Conservation (phyloP, 208 protist species). For the Trypanosoma scelopori region DNA sequence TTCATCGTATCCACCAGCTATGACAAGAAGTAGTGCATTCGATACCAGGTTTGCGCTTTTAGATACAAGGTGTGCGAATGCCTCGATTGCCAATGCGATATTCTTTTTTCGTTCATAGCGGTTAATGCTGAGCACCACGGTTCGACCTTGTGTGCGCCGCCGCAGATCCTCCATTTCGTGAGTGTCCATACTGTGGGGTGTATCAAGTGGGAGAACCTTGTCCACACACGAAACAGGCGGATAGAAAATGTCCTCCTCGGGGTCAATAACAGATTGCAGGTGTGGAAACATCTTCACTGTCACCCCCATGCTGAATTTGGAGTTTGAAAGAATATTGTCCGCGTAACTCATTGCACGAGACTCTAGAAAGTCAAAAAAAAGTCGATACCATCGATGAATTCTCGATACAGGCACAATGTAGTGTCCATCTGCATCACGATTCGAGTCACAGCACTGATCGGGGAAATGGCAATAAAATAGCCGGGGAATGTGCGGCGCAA, state of each 20-base stretch:
- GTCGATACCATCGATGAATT: conserved; percentile 72
- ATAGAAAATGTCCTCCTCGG: conserved; percentile 67
- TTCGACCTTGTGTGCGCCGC: conserved; percentile 21
- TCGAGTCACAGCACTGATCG: conserved; percentile 91
- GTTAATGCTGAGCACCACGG: conserved; percentile 96
- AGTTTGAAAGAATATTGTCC: conserved; percentile 80
- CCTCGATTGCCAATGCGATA: conserved; percentile 87
- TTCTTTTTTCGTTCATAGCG: conserved; percentile 99
- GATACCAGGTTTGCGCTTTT: background rate
- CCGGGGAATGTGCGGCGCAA: conserved; percentile 52
- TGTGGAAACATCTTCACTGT: conserved; percentile 58
- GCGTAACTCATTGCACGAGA: conserved; percentile 45
- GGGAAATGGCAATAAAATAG: conserved; percentile 99
- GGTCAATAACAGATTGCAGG: conserved; percentile 36
- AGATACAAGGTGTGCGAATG: conserved; percentile 51
- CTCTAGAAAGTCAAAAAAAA: conserved; percentile 90
- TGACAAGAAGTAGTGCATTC: conserved; percentile 51
- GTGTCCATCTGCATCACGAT: conserved; percentile 44
- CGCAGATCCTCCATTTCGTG: conserved; percentile 13
- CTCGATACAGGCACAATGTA: conserved; percentile 22
- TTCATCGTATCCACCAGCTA: conserved; percentile 88
- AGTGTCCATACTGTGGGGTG: background rate
- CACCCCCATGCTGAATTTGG: conserved; percentile 60
- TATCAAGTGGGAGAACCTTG: background rate
- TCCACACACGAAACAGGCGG: conserved; percentile 51